Evolutionary conservation across 2,329 filamentous ascomycete species (phyloP), one percentile per base, ranked within the genome.

Genomic region (Ustilaginoidea virens): DNA sequence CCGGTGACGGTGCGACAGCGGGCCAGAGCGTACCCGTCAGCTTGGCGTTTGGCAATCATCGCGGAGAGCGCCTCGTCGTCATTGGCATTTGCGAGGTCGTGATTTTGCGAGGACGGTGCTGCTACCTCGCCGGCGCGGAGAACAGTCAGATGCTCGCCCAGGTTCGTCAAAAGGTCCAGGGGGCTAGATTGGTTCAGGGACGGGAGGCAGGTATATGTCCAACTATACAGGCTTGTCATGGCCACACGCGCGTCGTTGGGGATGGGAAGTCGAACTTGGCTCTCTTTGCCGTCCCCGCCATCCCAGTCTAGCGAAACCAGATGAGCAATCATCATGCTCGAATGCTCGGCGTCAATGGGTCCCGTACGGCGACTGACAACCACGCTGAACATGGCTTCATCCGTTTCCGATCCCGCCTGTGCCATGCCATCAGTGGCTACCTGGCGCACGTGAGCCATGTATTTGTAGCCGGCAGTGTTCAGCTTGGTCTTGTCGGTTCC

Each of bases 121-220:
- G n/a, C n/a, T n/a, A n/a, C n/a, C n/a, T n/a, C 42, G 23, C 0
- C 38, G 31, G 0, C 32, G 8, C 39, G 31, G 3, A 42, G 5
- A 4, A 42, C 31, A 14, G 27, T 21, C 0, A 36, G 29, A 7
- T 18, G 33, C 8, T 20, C n/a, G 1, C 45, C 45, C 0, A 53
- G 33, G 6, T 39, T 28, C n/a, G 17, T 39, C 33, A 27, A 56
- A 52, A 0, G 47, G 33, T 2, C 55, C 50, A 0, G 27, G 32
- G 1, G 57, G 44, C 31, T 56, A 55, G 25, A 55, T 37, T 0
- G 40, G 35, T 1, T 42, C 33, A 0, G 53, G 40, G 0, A n/a
- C n/a, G 58, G 56, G 2, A 52, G 27, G 4, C 39, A 37, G 0
- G 46, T 53, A 29, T 61, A 61, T 5, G 40, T 45, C 59, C 59